Evolutionary conservation across 2,329 filamentous ascomycete genomes (phyloP).

Genomic region (Trichoderma lentiforme): DNA sequence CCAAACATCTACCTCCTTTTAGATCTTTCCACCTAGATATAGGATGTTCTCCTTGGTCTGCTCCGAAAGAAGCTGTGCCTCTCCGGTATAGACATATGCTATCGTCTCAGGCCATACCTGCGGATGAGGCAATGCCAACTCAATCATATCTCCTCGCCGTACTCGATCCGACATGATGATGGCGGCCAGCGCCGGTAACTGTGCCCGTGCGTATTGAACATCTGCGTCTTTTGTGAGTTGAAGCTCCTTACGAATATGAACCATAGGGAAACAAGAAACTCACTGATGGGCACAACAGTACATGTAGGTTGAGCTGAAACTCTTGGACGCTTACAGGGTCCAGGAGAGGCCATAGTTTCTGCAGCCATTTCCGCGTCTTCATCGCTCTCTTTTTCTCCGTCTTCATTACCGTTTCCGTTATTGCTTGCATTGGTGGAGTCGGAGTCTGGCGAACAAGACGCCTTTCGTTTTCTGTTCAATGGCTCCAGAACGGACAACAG

Average conservation of each 20-base stretch:
- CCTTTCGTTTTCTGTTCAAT: not conserved
- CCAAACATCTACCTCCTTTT: not conserved
- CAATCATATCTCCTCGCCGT: conserved; percentile 50
- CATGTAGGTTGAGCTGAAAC: not conserved
- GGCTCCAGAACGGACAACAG: conserved; percentile 19
- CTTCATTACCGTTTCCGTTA: not conserved
- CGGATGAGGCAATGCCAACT: conserved; percentile 56
- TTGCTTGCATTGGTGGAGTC: not conserved
- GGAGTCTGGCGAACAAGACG: not conserved
- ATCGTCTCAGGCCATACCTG: conserved; percentile 55
- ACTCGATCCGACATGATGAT: conserved; percentile 55
- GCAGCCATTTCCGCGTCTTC: not conserved
- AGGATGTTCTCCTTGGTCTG: conserved; percentile 51
- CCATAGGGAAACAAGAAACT: not conserved
- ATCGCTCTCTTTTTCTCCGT: not conserved
- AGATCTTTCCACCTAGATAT: conserved; percentile 52
- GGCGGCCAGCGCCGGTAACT: conserved; percentile 52
- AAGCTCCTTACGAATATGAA: not conserved
- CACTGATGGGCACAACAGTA: conserved; percentile 19
- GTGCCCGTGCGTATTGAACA: conserved; percentile 31
- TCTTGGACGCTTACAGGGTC: not conserved
- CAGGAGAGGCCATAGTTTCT: not conserved
- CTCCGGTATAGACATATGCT: conserved; percentile 53
- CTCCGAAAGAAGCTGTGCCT: conserved; percentile 41
- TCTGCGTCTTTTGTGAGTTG: conserved; percentile 22